Percentiles rank a stretch among this genome's conserved stretches.
These are phyloP conservation scores for Sideroxylon spinosum DNA, from an alignment of 179 eudicot species.

Conservation along the genomic window DNA sequence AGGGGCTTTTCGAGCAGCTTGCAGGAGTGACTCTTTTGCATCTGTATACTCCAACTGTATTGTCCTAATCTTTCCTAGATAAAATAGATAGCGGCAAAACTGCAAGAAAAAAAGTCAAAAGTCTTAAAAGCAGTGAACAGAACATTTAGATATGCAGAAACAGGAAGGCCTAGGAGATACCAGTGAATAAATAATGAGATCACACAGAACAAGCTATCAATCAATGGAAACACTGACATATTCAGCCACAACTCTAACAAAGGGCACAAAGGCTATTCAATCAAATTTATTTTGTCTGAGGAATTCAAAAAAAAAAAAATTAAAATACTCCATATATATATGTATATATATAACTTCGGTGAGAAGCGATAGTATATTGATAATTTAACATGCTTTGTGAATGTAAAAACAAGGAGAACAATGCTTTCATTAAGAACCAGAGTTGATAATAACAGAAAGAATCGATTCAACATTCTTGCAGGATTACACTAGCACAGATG, in stretches of 20 bases:
- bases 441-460: slow-evolving; percentile 5
- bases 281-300: background rate
- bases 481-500: background rate
- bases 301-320: background rate
- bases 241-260: background rate
- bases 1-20: slow-evolving; percentile 97
- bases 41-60: slow-evolving; percentile 93
- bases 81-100: slow-evolving; percentile 95
- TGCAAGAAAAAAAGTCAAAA: slow-evolving; percentile 28
- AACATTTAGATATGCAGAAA: slow-evolving; percentile 3
- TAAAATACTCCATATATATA: background rate
- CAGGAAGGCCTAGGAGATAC: background rate
- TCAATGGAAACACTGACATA: background rate
- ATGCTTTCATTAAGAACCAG: background rate
- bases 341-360: too few relatives aligned
- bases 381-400: background rate
- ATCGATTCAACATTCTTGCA: background rate
- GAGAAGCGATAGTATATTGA: background rate
- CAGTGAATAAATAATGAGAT: background rate
- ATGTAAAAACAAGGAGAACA: background rate
- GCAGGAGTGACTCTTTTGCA: slow-evolving; percentile 95
- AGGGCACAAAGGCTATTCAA: background rate
- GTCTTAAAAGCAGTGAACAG: background rate
- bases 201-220: background rate
- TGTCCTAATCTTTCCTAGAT: slow-evolving; percentile 91